Conservation (phyloP, 2,329 filamentous ascomycete species). For the Fusarium floridanum region DNA sequence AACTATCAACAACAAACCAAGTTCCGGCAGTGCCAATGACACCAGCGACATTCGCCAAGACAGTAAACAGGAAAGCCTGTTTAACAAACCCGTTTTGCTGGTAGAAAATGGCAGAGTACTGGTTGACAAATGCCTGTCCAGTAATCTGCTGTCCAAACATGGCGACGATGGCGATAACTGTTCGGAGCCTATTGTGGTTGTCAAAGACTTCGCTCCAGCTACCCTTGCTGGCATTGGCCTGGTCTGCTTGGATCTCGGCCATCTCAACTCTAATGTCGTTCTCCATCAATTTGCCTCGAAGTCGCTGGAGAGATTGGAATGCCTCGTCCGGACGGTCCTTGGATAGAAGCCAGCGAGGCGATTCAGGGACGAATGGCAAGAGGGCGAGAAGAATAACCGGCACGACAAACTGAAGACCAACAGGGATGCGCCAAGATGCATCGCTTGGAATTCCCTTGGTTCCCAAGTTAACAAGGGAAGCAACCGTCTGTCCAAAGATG, state of each 20-base stretch:
- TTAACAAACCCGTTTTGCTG: slow-evolving; percentile 42
- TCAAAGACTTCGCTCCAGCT: slow-evolving; percentile 17
- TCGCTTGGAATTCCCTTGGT: slow-evolving; percentile 39
- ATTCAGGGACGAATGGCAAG: slow-evolving; percentile 57
- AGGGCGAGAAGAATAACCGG: slow-evolving; percentile 52
- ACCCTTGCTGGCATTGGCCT: slow-evolving; percentile 1
- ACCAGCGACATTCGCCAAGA: slow-evolving; percentile 22
- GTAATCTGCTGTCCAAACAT: slow-evolving; percentile 52
- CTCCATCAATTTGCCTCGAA: slow-evolving; percentile 33
- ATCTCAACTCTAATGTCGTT: slow-evolving; percentile 40
- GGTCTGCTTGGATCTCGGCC: slow-evolving; percentile 39
- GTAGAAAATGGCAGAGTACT: slow-evolving; percentile 50
- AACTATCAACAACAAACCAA: slow-evolving; percentile 43
- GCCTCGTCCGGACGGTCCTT: slow-evolving; percentile 52
- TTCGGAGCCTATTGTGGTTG: slow-evolving; percentile 7
- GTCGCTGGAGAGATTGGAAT: slow-evolving; percentile 37
- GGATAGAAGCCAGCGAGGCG: slow-evolving; percentile 59
- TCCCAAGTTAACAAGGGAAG: slow-evolving; percentile 44
- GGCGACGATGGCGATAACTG: slow-evolving; percentile 44
- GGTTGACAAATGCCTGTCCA: slow-evolving; percentile 47
- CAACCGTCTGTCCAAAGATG: slow-evolving; percentile 43
- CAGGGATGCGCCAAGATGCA: slow-evolving; percentile 58
- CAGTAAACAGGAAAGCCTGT: slow-evolving; percentile 43
- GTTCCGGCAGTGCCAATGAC: slow-evolving; percentile 15
- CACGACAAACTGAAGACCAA: slow-evolving; percentile 59